Evolutionary conservation across 1,284 basidiomycete species (phyloP), one percentile per base, ranked within the genome.

Genomic region (Testicularia cyperi): DNA sequence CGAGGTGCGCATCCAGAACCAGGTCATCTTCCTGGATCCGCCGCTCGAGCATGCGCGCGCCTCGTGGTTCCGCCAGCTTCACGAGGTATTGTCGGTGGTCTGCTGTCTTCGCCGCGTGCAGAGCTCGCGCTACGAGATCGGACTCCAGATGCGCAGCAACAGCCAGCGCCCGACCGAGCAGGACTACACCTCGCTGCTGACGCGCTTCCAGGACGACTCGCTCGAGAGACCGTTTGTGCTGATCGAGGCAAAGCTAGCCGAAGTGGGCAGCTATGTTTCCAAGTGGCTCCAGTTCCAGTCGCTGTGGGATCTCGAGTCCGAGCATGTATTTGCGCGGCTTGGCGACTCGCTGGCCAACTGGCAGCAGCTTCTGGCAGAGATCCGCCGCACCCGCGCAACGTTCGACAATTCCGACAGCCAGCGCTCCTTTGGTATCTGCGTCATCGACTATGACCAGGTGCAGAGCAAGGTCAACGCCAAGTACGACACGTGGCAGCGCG

Each of bases 231-330:
- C 94, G 0, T 91, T 98, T 72, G 79, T 83, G 0, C 81, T 96
- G 14, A 87, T 98, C 70, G 92, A 97, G 78, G 80, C 80, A 68
- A 96, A 96, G 78, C 84, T 95, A 7, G 85, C 86, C 49, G 85
- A 89, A 56, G 83, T 98, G 41, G 86, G 83, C 65, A 86, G 86
- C 31, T 98, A 98, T 77, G 91, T 97, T 38, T 87, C 83, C 60
- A 95, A 95, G 79, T 98, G 95, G 94, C 84, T 97, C 0, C 92
- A 94, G 74, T 98, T 98, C 83, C 95, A 98, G 78, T 94, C 92
- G 0, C 82, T 98, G 0, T 98, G 94, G 95, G 95, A 98, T 77
- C 85, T 97, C 37, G 92, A 98, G 78, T 84, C 92, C 13, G 94
- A 97, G 82, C 88, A 88, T 71, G 92, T 98, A 16, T 97, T 95